phyloP scores from a whole-genome alignment of 495 filamentous ascomycete species.

The Penicillium taxi region DNA sequence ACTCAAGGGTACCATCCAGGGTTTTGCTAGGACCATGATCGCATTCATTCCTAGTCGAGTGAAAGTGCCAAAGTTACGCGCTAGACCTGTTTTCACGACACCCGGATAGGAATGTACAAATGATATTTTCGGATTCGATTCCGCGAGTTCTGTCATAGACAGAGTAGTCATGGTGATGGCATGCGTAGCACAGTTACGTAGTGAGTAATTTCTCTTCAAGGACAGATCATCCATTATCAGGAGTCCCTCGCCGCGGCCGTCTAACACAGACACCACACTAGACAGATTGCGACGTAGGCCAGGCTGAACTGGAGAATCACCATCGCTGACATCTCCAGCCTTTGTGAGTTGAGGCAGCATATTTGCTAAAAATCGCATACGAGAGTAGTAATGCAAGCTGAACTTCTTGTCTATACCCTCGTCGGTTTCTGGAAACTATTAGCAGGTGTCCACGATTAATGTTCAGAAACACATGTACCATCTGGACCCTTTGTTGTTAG shows the following conservation, averaged over 20 bases:
- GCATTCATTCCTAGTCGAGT: slow-evolving; percentile 6
- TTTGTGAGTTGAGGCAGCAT: slow-evolving; percentile 51
- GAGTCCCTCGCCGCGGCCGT: slow-evolving; percentile 42
- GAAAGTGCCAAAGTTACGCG: slow-evolving; percentile 15
- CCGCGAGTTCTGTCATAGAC: slow-evolving; percentile 31
- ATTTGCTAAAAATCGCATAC: slow-evolving; percentile 56
- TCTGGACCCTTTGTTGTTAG: slow-evolving; percentile 24
- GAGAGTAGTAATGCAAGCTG: slow-evolving; percentile 54
- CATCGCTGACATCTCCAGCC: slow-evolving; percentile 15
- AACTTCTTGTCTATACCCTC: slow-evolving; percentile 55
- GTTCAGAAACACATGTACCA: slow-evolving; percentile 11
- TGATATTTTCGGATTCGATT: slow-evolving; percentile 37
- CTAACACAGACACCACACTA: slow-evolving; percentile 53
- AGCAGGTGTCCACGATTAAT: too few relatives aligned
- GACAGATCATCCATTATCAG: slow-evolving; percentile 44
- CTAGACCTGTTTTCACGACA: slow-evolving; percentile 38
- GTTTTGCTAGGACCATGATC: slow-evolving; percentile 12
- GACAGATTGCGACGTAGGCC: slow-evolving; percentile 24
- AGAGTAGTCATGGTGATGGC: slow-evolving; percentile 42
- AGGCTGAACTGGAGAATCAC: background rate
- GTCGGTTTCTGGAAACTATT: slow-evolving; percentile 37
- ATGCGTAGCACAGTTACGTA: slow-evolving; percentile 38
- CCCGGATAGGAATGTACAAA: slow-evolving; percentile 56
- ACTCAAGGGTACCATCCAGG: slow-evolving; percentile 22
- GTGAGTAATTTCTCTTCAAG: slow-evolving; percentile 22